These are phyloP conservation scores for Xerocomus nothofagi DNA, from an alignment of 1,284 basidiomycete genomes.

Conservation along the genomic window DNA sequence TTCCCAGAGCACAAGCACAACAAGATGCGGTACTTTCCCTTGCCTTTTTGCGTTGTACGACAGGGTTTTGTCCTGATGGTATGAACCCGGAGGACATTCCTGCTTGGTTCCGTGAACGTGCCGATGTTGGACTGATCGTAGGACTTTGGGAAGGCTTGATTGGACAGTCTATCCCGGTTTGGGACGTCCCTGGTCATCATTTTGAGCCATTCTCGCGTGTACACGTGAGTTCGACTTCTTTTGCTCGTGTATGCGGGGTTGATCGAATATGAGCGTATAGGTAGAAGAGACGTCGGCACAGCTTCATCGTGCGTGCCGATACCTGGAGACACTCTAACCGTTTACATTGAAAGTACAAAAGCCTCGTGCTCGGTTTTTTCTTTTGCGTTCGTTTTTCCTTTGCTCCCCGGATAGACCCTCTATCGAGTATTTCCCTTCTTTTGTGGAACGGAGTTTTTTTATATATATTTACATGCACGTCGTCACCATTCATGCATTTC, in stretches of 20 bases:
- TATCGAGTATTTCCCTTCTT: too few species aligned
- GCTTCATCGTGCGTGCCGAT: conserved; percentile 20
- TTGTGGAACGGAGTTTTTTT: too few species aligned
- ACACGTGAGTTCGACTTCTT: conserved; percentile 45
- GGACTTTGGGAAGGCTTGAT: conserved; percentile 51
- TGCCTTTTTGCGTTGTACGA: conserved; percentile 46
- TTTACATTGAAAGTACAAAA: too few species aligned
- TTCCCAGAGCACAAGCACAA: conserved; percentile 30
- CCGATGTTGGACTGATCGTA: conserved; percentile 34
- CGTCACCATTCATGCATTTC: too few species aligned
- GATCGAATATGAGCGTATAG: conserved; percentile 5
- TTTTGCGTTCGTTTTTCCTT: too few species aligned
- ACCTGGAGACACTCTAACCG: conserved; percentile 17
- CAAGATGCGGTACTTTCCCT: conserved; percentile 35
- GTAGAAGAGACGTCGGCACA: conserved; percentile 28
- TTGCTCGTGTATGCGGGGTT: too few species aligned
- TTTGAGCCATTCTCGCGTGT: conserved; percentile 54
- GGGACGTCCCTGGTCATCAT: conserved; percentile 67
- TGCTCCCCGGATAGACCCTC: too few species aligned
- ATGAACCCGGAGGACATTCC: conserved; percentile 39
- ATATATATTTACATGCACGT: too few species aligned
- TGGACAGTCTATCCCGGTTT: conserved; percentile 39
- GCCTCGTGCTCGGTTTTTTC: too few species aligned
- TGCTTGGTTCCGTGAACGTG: conserved; percentile 52
- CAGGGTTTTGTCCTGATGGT: conserved; percentile 38